phyloP scores from a whole-genome alignment of 306 rosid genomes.

The Geum urbanum region DNA sequence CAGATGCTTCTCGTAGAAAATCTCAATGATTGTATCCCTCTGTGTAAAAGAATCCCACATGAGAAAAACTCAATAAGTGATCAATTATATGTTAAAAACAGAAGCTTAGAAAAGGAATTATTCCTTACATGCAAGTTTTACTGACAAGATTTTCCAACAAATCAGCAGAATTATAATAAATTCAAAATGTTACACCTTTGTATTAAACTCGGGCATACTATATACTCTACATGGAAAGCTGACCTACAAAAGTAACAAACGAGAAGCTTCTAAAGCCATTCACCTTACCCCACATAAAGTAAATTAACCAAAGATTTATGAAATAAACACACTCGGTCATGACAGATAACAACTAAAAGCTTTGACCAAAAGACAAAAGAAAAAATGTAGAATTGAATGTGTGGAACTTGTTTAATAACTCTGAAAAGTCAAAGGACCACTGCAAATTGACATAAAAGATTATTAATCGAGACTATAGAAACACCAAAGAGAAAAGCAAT shows the following conservation, averaged over 20 bases:
- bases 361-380: neutral
- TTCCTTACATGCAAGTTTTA: constrained; percentile 43
- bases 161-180: constrained; percentile 54
- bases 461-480: neutral
- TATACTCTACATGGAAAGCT: constrained; percentile 27
- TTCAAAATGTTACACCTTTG: constrained; percentile 47
- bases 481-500: neutral
- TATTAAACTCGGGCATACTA: constrained; percentile 34
- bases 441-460: neutral
- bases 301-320: neutral
- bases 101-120: constrained; percentile 18
- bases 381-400: neutral
- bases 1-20: constrained; percentile 90
- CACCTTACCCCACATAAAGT: neutral
- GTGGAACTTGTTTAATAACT: neutral
- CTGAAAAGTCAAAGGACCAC: neutral
- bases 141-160: constrained; percentile 49
- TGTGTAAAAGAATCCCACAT: constrained; percentile 39
- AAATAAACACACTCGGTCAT: neutral
- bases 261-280: neutral
- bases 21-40: constrained; percentile 80
- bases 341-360: neutral
- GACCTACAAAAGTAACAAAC: neutral
- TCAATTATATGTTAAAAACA: constrained; percentile 20
- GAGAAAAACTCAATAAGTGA: constrained; percentile 20